Conservation (phyloP, 768 basidiomycete genomes). For the Boletus fagicola region DNA sequence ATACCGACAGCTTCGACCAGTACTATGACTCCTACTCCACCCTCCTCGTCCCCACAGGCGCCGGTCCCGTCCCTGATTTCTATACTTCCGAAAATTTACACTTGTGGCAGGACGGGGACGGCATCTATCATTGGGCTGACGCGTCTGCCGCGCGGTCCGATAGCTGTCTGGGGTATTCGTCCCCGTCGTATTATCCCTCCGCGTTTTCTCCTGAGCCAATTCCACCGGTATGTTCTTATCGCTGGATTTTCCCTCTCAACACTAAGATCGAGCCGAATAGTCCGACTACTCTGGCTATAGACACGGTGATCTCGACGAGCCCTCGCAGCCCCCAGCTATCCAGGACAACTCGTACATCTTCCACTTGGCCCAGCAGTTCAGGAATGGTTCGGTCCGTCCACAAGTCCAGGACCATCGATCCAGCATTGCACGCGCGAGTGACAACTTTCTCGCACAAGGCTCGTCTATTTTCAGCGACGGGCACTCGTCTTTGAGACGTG, state of each 20-base stretch:
- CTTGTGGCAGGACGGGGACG: slow-evolving; percentile 29
- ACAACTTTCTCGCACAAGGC: slow-evolving; percentile 33
- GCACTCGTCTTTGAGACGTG: slow-evolving; percentile 19
- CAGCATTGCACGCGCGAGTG: slow-evolving; percentile 33
- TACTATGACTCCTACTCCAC: slow-evolving; percentile 24
- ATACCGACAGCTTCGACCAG: slow-evolving; percentile 19
- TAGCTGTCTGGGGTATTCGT: slow-evolving; percentile 19
- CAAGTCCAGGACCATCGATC: slow-evolving; percentile 32
- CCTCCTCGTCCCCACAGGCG: slow-evolving; percentile 13
- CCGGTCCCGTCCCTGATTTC: slow-evolving; percentile 20
- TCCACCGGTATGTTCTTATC: slow-evolving; percentile 17
- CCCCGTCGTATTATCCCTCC: slow-evolving; percentile 15
- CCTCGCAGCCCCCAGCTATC: slow-evolving; percentile 4
- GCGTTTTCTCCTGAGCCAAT: slow-evolving; percentile 16
- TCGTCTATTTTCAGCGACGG: slow-evolving; percentile 32
- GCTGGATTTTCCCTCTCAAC: background rate
- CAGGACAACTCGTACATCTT: slow-evolving; percentile 25
- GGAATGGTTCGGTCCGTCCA: slow-evolving; percentile 18
- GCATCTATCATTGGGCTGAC: slow-evolving; percentile 30
- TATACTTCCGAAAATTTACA: slow-evolving; percentile 29
- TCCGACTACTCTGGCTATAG: slow-evolving; percentile 17
- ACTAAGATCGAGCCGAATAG: slow-evolving; percentile 14
- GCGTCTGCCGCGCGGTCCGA: slow-evolving; percentile 27
- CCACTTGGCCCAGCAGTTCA: slow-evolving; percentile 26
- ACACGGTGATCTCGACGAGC: slow-evolving; percentile 16